Base-by-base conservation (phyloP, 2,329 filamentous ascomycete species). In the Venturia effusa region DNA sequence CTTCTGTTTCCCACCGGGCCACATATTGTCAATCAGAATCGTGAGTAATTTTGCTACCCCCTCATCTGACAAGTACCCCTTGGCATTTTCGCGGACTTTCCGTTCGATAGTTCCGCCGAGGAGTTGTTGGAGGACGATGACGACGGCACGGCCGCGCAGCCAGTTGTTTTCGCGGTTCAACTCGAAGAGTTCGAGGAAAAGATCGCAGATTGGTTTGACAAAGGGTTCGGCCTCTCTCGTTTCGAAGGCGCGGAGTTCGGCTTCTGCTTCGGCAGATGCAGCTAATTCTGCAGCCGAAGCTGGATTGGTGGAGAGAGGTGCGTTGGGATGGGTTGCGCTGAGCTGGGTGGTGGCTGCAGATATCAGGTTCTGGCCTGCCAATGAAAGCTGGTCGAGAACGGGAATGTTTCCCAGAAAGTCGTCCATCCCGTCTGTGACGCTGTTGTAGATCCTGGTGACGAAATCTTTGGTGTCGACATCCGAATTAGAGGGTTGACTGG, bases 121-220 rank as follows among this genome's bases (percentile, higher is more conserved):
- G 6, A 99, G 83, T 74, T 99, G 94, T 72, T 99, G 94, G 24
- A 99, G 81, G 2, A 99, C 93, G 11, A 99, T 92, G 4, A 99
- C 93, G 1, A 97, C 94, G 0, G 94, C 94, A 27, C 94, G 87
- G 0, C 94, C 95, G 48, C 95, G 89, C 4, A 99, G 84, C 95
- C 94, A 99, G 74, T 96, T 97, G 75, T 95, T 97, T 48, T 93
- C 92, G 66, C 88, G 87, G 74, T 97, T 96, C 45, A 99, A 83
- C 71, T 96, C 92, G 71, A 99, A 99, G 0, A 92, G 85, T 73
- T 99, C 94, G 19, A 99, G 83, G 76, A 99, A 99, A 66, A 99
- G 87, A 74, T 99, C 94, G 75, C 92, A 97, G 66, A 99, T 97
- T 4, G 94, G 95, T 73, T 97, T 99, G 70, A 99, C 94, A 71